Evolutionary conservation across 129 eudicot genomes (phyloP).

Genomic region (Pulicaria dysenterica): DNA sequence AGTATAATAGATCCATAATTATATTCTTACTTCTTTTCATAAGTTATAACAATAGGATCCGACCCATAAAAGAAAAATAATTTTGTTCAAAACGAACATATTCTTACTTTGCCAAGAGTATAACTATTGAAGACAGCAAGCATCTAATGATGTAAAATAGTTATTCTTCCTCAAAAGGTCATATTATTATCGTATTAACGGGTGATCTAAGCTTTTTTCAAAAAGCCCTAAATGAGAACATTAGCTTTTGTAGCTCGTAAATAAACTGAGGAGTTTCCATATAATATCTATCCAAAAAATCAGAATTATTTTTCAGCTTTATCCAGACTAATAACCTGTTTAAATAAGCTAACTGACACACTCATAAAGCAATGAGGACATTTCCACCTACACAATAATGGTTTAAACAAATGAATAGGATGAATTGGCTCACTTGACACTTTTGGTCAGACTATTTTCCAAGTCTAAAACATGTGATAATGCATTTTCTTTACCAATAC

Average conservation of each 20-base stretch:
- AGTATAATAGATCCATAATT: constrained; percentile 1
- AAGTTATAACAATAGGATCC: not conserved
- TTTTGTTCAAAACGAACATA: constrained; percentile 31
- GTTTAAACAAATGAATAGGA: constrained; percentile 36
- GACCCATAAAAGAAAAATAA: not conserved
- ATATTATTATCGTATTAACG: no score
- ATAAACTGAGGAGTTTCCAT: no score
- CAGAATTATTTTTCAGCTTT: no score
- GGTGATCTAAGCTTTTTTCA: no score
- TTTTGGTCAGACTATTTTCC: constrained; percentile 37
- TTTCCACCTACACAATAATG: not conserved
- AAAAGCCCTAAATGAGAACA: not conserved
- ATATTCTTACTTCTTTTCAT: constrained; percentile 8
- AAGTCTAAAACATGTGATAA: constrained; percentile 19
- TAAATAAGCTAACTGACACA: no score
- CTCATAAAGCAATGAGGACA: no score
- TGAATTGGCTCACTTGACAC: constrained; percentile 42
- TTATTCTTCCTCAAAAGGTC: constrained; percentile 17
- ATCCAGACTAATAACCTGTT: no score
- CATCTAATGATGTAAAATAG: constrained; percentile 29
- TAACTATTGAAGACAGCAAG: constrained; percentile 31
- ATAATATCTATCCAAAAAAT: no score
- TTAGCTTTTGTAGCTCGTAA: no score
- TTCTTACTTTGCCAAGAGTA: constrained; percentile 24
- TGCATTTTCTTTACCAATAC: constrained; percentile 41